Conservation (phyloP, 768 basidiomycete species). For the Psilocybe sp. region DNA sequence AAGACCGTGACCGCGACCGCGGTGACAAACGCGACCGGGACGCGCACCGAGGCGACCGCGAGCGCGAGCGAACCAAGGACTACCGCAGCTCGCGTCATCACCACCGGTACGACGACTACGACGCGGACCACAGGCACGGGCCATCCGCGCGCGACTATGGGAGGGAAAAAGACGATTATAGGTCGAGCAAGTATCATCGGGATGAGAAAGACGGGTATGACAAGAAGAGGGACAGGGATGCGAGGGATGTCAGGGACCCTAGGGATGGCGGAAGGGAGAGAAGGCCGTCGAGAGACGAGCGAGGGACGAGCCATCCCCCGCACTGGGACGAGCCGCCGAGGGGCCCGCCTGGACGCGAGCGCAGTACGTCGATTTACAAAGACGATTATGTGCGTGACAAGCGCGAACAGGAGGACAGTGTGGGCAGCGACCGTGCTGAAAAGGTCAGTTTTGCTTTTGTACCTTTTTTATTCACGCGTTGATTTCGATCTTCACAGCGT, state of each 20-base stretch:
- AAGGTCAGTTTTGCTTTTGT: constrained; percentile 44
- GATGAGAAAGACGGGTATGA: constrained; percentile 39
- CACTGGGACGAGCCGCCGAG: constrained; percentile 49
- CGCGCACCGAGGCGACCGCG: constrained; percentile 33
- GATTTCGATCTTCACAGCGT: constrained; percentile 34
- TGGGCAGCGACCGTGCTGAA: constrained; percentile 57
- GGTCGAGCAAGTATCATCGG: constrained; percentile 28
- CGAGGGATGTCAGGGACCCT: constrained; percentile 50
- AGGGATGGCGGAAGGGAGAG: constrained; percentile 53
- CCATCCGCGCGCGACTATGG: constrained; percentile 34
- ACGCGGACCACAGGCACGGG: constrained; percentile 33
- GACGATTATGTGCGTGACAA: constrained; percentile 50
- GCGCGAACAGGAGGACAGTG: constrained; percentile 49
- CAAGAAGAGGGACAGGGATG: constrained; percentile 45
- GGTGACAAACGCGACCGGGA: constrained; percentile 18
- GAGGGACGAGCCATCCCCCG: constrained; percentile 27
- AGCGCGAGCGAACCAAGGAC: constrained; percentile 34
- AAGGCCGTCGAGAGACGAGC: constrained; percentile 42
- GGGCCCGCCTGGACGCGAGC: constrained; percentile 28
- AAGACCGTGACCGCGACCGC: constrained; percentile 41
- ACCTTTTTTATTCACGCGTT: constrained; percentile 7
- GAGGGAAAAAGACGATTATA: constrained; percentile 27
- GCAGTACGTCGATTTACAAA: constrained; percentile 32
- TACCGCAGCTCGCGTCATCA: constrained; percentile 43
- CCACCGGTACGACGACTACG: constrained; percentile 49